Percentiles rank a stretch among this genome's conserved stretches.
phyloP scores from a whole-genome alignment of 179 eudicot species.

The Drosera spatulata region DNA sequence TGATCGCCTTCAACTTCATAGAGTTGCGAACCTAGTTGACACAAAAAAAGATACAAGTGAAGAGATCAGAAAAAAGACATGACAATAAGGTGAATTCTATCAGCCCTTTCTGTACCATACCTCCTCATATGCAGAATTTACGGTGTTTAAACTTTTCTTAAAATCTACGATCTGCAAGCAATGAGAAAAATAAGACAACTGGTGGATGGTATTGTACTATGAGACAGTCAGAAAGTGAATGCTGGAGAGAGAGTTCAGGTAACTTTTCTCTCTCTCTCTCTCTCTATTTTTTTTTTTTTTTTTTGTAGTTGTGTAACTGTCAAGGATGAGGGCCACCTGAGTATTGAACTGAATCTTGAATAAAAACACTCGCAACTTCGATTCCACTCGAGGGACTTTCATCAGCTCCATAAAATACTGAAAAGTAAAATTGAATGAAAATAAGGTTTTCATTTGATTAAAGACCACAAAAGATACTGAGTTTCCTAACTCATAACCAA shows the following conservation, averaged over 20 bases:
- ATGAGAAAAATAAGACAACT: not conserved
- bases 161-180: slow-evolving; percentile 65
- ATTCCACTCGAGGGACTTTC: slow-evolving; percentile 82
- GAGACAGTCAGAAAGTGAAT: too few relatives aligned
- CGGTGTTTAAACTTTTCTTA: slow-evolving; percentile 44
- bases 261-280: too few relatives aligned
- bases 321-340: slow-evolving; percentile 40
- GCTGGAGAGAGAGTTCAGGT: too few relatives aligned
- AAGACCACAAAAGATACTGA: too few relatives aligned
- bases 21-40: slow-evolving; percentile 57
- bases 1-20: slow-evolving; percentile 57
- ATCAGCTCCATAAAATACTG: slow-evolving; percentile 88
- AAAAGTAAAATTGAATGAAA: slow-evolving; percentile 2
- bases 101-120: slow-evolving; percentile 18
- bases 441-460: too few relatives aligned
- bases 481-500: too few relatives aligned
- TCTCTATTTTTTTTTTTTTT: too few relatives aligned
- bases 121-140: slow-evolving; percentile 76
- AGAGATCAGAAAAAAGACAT: not conserved
- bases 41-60: slow-evolving; percentile 4
- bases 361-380: slow-evolving; percentile 78
- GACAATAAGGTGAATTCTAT: not conserved
- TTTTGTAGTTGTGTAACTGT: not conserved
- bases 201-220: not conserved
- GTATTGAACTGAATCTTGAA: slow-evolving; percentile 76